Conservation (phyloP, 805 yeast genomes). For the Starmerella scarabaei region DNA sequence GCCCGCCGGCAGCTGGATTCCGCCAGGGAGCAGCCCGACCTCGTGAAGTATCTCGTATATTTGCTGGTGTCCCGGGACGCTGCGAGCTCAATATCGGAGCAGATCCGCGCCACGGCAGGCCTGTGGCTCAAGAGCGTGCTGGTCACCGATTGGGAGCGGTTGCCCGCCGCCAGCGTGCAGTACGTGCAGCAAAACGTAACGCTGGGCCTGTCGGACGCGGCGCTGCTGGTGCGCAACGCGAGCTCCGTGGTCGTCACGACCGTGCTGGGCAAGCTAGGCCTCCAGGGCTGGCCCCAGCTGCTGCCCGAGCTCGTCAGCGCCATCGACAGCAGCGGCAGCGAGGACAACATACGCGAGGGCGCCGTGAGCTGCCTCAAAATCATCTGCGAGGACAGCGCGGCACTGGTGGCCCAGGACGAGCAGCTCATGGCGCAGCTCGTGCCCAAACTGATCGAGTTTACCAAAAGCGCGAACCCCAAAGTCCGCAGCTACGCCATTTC, state of each 20-base stretch:
- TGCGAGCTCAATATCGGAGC: constrained; percentile 9
- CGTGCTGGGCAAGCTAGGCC: constrained; percentile 55
- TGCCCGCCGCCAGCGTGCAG: constrained; percentile 30
- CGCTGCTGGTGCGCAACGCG: constrained; percentile 62
- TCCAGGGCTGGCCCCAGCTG: constrained; percentile 59
- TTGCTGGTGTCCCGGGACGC: constrained; percentile 50
- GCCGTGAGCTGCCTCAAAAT: constrained; percentile 71
- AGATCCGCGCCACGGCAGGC: constrained; percentile 77
- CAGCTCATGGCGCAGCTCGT: constrained; percentile 44
- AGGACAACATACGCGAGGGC: constrained; percentile 44
- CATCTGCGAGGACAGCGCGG: constrained; percentile 78
- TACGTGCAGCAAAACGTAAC: constrained; percentile 36
- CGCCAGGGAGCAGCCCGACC: constrained; percentile 61
- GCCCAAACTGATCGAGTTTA: constrained; percentile 47
- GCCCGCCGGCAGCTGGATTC: constrained; percentile 65
- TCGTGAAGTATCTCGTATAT: constrained; percentile 65
- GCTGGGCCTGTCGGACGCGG: constrained; percentile 40
- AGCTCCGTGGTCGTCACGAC: constrained; percentile 86
- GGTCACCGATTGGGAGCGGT: constrained; percentile 27
- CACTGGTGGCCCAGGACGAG: constrained; percentile 49
- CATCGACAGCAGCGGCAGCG: constrained; percentile 34
- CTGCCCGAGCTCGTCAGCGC: constrained; percentile 57
- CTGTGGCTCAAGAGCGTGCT: constrained; percentile 66
- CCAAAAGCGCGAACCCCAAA: constrained; percentile 27
- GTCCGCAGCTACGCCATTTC: constrained; percentile 51